These are phyloP conservation scores for Ceriops zippeliana DNA, from an alignment of 345 rosid species.

Conservation along the genomic window DNA sequence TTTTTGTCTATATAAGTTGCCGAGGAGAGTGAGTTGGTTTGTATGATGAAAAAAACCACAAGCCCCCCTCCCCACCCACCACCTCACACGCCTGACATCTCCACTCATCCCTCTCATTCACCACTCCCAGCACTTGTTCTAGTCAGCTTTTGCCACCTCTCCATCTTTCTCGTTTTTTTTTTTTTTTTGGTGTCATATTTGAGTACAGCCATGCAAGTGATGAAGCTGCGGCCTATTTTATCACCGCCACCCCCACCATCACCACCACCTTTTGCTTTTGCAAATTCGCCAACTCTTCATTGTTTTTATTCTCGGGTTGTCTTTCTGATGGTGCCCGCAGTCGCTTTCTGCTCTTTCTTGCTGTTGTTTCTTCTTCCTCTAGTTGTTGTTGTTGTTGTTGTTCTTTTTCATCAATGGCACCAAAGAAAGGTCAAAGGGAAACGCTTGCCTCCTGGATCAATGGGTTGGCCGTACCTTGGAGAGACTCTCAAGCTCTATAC, in stretches of 20 bases:
- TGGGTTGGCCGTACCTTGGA: conserved; percentile 97
- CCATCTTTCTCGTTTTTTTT: not conserved
- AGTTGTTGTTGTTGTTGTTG: no score
- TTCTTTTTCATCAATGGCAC: conserved; percentile 30
- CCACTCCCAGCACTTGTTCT: not conserved
- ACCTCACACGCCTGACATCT: conserved; percentile 11
- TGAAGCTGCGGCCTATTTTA: not conserved
- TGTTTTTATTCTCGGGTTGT: not conserved
- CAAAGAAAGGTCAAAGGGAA: conserved; percentile 15
- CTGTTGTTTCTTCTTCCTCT: conserved; percentile 23
- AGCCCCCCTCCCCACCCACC: not conserved
- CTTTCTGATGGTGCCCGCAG: conserved; percentile 7
- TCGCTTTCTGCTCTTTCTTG: conserved; percentile 9
- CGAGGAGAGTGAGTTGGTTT: no score
- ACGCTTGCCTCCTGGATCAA: conserved; percentile 79
- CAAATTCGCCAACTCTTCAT: not conserved
- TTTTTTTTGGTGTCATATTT: not conserved
- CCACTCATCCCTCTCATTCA: not conserved
- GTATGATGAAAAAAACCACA: not conserved
- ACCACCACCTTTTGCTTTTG: not conserved
- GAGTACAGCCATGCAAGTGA: conserved; percentile 34
- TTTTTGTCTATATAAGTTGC: no score
- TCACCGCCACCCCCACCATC: not conserved
- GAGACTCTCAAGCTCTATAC: conserved; percentile 86
- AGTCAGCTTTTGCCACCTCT: conserved; percentile 18